Percentiles rank a stretch among this genome's conserved stretches.
Evolutionary conservation across 2,329 filamentous ascomycete species (phyloP).

Genomic region (Aureobasidium mangrovei): DNA sequence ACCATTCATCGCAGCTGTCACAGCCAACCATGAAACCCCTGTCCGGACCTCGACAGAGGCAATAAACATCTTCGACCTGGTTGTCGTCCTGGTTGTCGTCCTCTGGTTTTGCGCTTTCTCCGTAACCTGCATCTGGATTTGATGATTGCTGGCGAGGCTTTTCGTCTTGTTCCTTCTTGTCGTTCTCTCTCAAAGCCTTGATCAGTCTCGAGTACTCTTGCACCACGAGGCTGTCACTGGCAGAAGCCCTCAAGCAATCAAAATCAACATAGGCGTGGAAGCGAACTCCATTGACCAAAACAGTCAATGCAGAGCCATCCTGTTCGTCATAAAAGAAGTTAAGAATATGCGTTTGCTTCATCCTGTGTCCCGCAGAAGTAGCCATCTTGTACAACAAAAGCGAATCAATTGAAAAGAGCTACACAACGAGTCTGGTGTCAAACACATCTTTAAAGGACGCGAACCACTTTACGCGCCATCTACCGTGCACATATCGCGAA

Average conservation of each 20-base stretch:
- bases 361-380: conserved; percentile 8
- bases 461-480: conserved; percentile 12
- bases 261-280: conserved; percentile 28
- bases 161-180: conserved; percentile 6
- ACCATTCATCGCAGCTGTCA: conserved; percentile 76
- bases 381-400: background rate
- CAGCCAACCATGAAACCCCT: conserved; percentile 61
- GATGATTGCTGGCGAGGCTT: background rate
- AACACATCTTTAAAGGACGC: background rate
- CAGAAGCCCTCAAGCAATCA: conserved; percentile 18
- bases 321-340: conserved; percentile 28
- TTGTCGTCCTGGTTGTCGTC: background rate
- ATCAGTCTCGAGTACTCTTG: conserved; percentile 21
- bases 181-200: conserved; percentile 16
- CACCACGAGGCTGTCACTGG: conserved; percentile 12
- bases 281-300: conserved; percentile 23
- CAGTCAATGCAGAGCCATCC: conserved; percentile 26
- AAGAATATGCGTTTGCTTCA: conserved; percentile 19
- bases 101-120: conserved; percentile 13
- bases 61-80: background rate
- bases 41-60: conserved; percentile 7
- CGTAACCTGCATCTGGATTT: conserved; percentile 15
- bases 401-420: too few species aligned
- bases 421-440: too few species aligned
- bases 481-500: conserved; percentile 4